Conservation (phyloP, 1,284 basidiomycete species). For the Mrakiaceae sp. region DNA sequence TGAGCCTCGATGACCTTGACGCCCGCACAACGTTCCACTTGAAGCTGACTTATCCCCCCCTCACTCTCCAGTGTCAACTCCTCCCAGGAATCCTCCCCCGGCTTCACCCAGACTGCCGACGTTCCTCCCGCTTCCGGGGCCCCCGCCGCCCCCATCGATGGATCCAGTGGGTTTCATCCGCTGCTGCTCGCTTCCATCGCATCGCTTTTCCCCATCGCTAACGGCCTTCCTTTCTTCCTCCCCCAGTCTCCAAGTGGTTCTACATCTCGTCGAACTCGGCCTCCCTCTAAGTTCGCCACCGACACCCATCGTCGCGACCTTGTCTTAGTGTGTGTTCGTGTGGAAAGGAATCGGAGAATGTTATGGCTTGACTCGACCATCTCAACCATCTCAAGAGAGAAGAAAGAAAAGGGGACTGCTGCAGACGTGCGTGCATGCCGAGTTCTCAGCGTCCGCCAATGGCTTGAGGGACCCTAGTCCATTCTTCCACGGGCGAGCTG, state of each 20-base stretch:
- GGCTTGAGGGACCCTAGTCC: no score
- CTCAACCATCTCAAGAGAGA: no score
- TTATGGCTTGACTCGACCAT: no score
- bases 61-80: constrained; percentile 47
- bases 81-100: constrained; percentile 62
- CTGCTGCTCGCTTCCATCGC: background rate
- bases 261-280: constrained; percentile 32
- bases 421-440: no score
- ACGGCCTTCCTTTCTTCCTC: no score
- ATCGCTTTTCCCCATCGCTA: constrained; percentile 3
- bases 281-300: no score
- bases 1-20: constrained; percentile 34
- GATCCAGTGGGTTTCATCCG: constrained; percentile 52
- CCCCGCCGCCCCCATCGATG: constrained; percentile 74
- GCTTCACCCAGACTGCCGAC: constrained; percentile 49
- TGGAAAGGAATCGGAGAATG: no score
- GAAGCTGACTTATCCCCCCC: background rate
- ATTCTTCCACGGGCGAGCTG: no score
- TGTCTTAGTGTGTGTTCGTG: no score
- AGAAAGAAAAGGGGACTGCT: no score
- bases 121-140: constrained; percentile 70
- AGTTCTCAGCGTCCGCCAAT: no score
- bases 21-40: constrained; percentile 4
- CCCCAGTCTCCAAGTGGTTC: constrained; percentile 31
- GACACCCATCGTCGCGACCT: no score